These are phyloP conservation scores for Beta vulgaris DNA, from an alignment of 148 eudicot species.

Conservation along the genomic window DNA sequence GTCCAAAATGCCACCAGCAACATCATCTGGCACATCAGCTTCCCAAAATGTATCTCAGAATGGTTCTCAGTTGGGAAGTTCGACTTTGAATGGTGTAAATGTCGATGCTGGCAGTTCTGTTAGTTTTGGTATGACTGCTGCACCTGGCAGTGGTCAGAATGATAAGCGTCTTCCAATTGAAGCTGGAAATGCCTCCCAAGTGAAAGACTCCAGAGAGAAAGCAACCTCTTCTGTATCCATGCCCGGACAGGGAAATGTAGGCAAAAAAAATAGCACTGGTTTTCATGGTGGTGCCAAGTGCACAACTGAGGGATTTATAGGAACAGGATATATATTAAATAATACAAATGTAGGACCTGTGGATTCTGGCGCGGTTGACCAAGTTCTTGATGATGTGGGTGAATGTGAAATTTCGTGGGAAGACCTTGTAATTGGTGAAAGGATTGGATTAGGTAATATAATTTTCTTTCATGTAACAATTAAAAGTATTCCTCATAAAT, in stretches of 20 bases:
- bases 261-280: conserved; percentile 23
- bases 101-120: conserved; percentile 25
- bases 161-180: conserved; percentile 26
- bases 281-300: conserved; percentile 32
- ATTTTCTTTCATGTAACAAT: background rate
- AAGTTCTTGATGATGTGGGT: conserved; percentile 85
- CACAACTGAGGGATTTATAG: conserved; percentile 36
- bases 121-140: conserved; percentile 26
- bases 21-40: conserved; percentile 40
- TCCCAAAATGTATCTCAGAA: conserved; percentile 37
- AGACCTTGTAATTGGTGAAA: conserved; percentile 87
- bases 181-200: conserved; percentile 18
- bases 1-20: conserved; percentile 40
- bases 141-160: conserved; percentile 26
- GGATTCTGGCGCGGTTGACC: conserved; percentile 43
- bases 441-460: conserved; percentile 87
- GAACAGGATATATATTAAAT: conserved; percentile 41
- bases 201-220: conserved; percentile 24
- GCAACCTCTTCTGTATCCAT: conserved; percentile 25
- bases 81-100: conserved; percentile 25
- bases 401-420: conserved; percentile 97
- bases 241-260: conserved; percentile 29
- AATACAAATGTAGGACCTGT: conserved; percentile 34
- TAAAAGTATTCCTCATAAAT: background rate
- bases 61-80: conserved; percentile 29